phyloP scores from a whole-genome alignment of 805 yeast species.

The Kodamaea leandrae region DNA sequence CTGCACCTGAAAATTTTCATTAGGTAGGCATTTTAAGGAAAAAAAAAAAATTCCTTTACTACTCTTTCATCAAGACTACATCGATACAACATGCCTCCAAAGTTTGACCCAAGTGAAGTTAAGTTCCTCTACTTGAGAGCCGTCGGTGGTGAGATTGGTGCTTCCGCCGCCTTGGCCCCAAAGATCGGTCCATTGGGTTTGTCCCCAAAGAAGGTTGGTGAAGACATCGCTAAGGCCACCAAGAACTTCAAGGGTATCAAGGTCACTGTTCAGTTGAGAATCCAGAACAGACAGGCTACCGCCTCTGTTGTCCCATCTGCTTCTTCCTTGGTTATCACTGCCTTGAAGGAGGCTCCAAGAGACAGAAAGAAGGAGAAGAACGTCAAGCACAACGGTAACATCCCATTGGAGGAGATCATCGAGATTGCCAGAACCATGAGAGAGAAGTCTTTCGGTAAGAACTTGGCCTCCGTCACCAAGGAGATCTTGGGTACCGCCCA shows the following conservation, averaged over 20 bases:
- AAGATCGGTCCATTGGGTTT: conserved; percentile 99
- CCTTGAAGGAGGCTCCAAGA: conserved; percentile 99
- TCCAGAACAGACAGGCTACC: conserved; percentile 99
- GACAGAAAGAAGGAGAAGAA: conserved; percentile 99
- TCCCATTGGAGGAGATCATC: conserved; percentile 92
- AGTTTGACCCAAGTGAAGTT: conserved; percentile 98
- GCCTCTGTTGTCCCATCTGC: conserved; percentile 99
- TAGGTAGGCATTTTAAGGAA: not conserved
- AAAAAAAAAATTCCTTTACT: conserved; percentile 4
- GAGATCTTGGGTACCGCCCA: conserved; percentile 99
- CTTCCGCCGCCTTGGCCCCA: conserved; percentile 99
- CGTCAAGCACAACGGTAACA: conserved; percentile 98
- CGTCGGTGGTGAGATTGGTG: conserved; percentile 99
- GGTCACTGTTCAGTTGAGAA: conserved; percentile 97
- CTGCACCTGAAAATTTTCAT: conserved; percentile 8
- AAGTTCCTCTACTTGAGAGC: conserved; percentile 98
- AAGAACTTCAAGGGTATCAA: conserved; percentile 98
- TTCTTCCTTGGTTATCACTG: conserved; percentile 97
- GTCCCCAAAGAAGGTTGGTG: conserved; percentile 99
- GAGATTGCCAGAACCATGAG: conserved; percentile 98
- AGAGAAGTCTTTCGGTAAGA: conserved; percentile 97
- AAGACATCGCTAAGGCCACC: conserved; percentile 99
- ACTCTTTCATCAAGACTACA: conserved; percentile 12
- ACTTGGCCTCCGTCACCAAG: conserved; percentile 93
- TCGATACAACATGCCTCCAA: conserved; percentile 77